Conservation (phyloP, 2,329 filamentous ascomycete species). For the Fusarium continuum region DNA sequence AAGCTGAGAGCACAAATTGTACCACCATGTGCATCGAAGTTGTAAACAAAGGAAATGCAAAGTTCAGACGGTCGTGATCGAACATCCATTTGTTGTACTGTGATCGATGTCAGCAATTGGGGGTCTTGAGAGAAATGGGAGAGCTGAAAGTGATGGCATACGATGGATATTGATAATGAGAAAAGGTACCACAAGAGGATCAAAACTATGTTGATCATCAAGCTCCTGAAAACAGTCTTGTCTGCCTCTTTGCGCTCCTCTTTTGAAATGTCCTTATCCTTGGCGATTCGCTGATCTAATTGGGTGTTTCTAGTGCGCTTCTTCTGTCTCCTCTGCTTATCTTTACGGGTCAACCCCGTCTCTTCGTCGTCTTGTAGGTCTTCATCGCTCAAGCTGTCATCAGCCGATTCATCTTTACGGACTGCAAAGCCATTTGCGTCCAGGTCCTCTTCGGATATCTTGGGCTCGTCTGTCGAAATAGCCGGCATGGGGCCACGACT, state of each 20-base stretch:
- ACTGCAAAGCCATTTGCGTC: constrained; percentile 40
- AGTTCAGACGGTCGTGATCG: constrained; percentile 82
- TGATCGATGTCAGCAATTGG: constrained; percentile 30
- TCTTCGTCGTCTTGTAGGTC: constrained; percentile 88
- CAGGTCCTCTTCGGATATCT: constrained; percentile 57
- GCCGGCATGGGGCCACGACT: constrained; percentile 33
- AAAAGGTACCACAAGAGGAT: constrained; percentile 91
- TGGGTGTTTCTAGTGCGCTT: constrained; percentile 73
- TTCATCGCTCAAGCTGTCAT: constrained; percentile 73
- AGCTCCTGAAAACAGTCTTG: constrained; percentile 72
- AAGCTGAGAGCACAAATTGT: constrained; percentile 81
- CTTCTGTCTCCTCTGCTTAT: constrained; percentile 73
- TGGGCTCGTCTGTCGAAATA: constrained; percentile 53
- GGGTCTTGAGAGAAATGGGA: not conserved
- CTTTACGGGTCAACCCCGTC: constrained; percentile 80
- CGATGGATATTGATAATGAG: constrained; percentile 90
- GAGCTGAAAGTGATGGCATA: constrained; percentile 57
- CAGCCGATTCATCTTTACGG: constrained; percentile 49
- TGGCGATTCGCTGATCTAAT: constrained; percentile 74
- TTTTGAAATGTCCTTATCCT: constrained; percentile 65
- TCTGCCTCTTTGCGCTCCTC: constrained; percentile 81
- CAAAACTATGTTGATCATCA: constrained; percentile 79
- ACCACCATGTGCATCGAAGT: constrained; percentile 96
- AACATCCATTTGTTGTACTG: constrained; percentile 99
- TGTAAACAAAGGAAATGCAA: constrained; percentile 93